Percentiles rank a stretch among this genome's conserved stretches.
Conservation (phyloP, 2,329 filamentous ascomycete species). For the Exophiala sp. region DNA sequence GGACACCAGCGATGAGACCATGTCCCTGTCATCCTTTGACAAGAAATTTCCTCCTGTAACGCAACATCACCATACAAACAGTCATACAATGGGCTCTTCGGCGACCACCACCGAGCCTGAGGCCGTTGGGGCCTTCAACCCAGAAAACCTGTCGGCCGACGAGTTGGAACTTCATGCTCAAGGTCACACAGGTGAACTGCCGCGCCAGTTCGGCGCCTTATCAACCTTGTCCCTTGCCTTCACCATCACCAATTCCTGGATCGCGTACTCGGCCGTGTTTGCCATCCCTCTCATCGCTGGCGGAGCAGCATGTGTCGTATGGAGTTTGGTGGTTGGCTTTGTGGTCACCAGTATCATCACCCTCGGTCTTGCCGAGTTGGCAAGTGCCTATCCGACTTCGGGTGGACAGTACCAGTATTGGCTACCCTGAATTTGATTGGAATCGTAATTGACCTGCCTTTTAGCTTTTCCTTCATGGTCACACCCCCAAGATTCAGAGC, state of each 20-base stretch:
- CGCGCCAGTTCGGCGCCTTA: constrained; percentile 25
- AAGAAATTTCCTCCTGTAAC: background rate
- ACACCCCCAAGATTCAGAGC: constrained; percentile 12
- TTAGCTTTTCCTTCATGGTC: constrained; percentile 30
- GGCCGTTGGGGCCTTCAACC: constrained; percentile 1
- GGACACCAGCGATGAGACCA: constrained; percentile 1
- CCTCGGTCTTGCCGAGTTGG: constrained; percentile 29
- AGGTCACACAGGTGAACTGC: constrained; percentile 21
- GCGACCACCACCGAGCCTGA: constrained; percentile 3
- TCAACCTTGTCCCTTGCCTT: constrained; percentile 31
- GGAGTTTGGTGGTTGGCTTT: constrained; percentile 26
- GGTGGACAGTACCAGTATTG: constrained; percentile 32
- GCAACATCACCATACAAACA: background rate
- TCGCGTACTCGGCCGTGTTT: constrained; percentile 31
- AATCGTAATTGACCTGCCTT: background rate
- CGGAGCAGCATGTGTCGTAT: constrained; percentile 30
- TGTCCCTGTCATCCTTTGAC: constrained; percentile 1
- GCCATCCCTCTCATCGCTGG: constrained; percentile 27
- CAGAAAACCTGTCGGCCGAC: constrained; percentile 5
- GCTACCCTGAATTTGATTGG: background rate
- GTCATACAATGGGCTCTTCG: constrained; percentile 6
- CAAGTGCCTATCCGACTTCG: constrained; percentile 29
- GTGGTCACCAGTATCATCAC: constrained; percentile 29
- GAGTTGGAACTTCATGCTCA: constrained; percentile 17
- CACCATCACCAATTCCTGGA: constrained; percentile 35